These are phyloP conservation scores for Cocos nucifera DNA, from an alignment of 176 grass and related monocot genomes.

Conservation along the genomic window DNA sequence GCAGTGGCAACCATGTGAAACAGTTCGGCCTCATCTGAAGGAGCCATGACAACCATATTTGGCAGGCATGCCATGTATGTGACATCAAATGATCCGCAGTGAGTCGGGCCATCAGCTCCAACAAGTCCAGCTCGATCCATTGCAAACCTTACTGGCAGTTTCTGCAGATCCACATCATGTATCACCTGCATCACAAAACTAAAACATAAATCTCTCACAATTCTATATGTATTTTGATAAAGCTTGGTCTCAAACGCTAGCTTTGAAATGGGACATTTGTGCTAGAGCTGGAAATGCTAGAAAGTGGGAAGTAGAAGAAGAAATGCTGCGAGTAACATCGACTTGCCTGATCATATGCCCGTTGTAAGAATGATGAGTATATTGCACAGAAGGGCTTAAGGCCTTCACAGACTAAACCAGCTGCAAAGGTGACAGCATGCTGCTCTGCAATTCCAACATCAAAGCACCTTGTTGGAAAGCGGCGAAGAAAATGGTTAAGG, in stretches of 20 bases:
- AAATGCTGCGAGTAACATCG: not conserved
- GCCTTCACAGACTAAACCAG: constrained; percentile 83
- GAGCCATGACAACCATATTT: constrained; percentile 98
- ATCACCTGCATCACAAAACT: constrained; percentile 33
- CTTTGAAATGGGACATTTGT: no score
- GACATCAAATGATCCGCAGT: constrained; percentile 86
- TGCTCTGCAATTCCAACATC: constrained; percentile 98
- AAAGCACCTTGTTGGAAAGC: constrained; percentile 84
- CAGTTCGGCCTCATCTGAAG: constrained; percentile 86
- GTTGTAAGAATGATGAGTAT: constrained; percentile 95
- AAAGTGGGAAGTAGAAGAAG: no score
- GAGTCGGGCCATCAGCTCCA: constrained; percentile 87
- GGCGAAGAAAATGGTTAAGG: constrained; percentile 91
- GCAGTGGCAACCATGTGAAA: constrained; percentile 97
- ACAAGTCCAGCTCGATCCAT: constrained; percentile 92
- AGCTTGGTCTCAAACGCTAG: no score
- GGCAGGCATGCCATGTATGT: constrained; percentile 96
- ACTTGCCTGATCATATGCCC: constrained; percentile 80
- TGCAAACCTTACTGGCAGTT: constrained; percentile 84
- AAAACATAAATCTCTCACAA: no score
- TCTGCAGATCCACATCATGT: constrained; percentile 96
- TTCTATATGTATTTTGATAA: no score
- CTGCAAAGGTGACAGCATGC: constrained; percentile 94
- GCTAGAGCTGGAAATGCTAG: no score
- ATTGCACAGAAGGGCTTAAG: constrained; percentile 96